A percentile compares a stretch with the other conserved stretches of the same genome.
phyloP scores from a whole-genome alignment of 768 basidiomycete genomes.

The Hygrophorus pudorinus region DNA sequence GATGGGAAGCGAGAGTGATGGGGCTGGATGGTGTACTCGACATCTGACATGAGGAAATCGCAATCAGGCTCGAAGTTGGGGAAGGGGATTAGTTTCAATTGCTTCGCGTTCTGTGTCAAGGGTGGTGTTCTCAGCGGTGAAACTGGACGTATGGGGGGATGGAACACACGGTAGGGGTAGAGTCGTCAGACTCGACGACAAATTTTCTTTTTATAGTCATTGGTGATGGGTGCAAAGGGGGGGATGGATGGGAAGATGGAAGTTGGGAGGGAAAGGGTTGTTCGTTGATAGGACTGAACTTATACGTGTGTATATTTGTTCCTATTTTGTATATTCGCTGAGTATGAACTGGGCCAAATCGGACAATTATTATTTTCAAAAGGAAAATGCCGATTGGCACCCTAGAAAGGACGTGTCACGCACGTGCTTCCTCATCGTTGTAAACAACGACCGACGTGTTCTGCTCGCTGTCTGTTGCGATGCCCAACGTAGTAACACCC shows the following conservation, averaged over 20 bases:
- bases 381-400: too few relatives aligned
- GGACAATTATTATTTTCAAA: too few relatives aligned
- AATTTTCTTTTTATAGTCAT: conserved; percentile 79
- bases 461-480: neutral
- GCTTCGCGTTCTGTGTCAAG: conserved; percentile 51
- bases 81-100: conserved; percentile 67
- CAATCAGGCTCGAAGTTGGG: conserved; percentile 52
- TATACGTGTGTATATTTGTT: too few relatives aligned
- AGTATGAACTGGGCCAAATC: too few relatives aligned
- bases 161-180: conserved; percentile 34
- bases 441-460: neutral
- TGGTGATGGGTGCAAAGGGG: conserved; percentile 7
- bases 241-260: conserved; percentile 12
- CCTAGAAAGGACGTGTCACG: too few relatives aligned
- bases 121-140: conserved; percentile 13
- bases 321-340: too few relatives aligned
- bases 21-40: conserved; percentile 39
- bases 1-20: conserved; percentile 58
- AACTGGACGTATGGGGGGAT: conserved; percentile 9
- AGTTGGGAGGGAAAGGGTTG: conserved; percentile 8
- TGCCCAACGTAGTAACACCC: too few relatives aligned
- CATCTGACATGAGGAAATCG: conserved; percentile 67
- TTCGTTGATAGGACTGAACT: neutral
- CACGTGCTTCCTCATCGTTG: too few relatives aligned
- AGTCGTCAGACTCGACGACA: conserved; percentile 45